Evolutionary conservation across 2,329 filamentous ascomycete genomes (phyloP), one percentile per base, ranked within the genome.

Genomic region (Raffaelea albimanens): DNA sequence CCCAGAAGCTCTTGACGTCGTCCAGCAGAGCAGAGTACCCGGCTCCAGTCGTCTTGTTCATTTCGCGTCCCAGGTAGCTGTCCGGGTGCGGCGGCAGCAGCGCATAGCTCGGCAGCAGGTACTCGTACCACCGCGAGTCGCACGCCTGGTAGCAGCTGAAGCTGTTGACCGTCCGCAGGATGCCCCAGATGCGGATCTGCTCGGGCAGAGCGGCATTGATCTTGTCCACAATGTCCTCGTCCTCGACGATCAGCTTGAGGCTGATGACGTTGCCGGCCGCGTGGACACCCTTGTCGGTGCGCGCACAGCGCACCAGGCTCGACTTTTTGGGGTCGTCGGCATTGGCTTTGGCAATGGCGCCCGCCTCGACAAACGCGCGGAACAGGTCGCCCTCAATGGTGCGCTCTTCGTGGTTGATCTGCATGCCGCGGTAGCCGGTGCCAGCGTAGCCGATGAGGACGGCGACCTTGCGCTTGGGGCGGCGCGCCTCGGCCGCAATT

Each of bases 341-440:
- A 61, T 98, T 98, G 52, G 88, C 88, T 66, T 97, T 97, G 43
- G 90, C 94, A 52, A 98, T 95, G 36, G 93, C 90, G 18, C 90
- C 87, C 3, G 93, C 90, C 3, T 82, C 80, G 52, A 98, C 85
- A 57, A 98, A 91, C 3, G 93, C 93, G 29, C 81, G 79, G 68
- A 98, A 98, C 3, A 98, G 72, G 58, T 98, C 93, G 40, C 91
- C 87, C 68, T 98, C 93, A 54, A 98, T 97, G 0, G 91, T 98
- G 69, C 89, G 90, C 61, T 95, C 82, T 54, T 81, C 69, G 57
- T 74, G 73, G 63, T 83, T 82, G 61, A 98, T 85, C 68, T 98
- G 93, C 83, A 98, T 94, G 59, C 93, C 93, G 68, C 88, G 90
- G 72, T 98, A 98, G 16, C 93, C 93, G 10, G 88, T 95, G 44